phyloP scores from a whole-genome alignment of 306 rosid genomes.

The Vigna hirtella region DNA sequence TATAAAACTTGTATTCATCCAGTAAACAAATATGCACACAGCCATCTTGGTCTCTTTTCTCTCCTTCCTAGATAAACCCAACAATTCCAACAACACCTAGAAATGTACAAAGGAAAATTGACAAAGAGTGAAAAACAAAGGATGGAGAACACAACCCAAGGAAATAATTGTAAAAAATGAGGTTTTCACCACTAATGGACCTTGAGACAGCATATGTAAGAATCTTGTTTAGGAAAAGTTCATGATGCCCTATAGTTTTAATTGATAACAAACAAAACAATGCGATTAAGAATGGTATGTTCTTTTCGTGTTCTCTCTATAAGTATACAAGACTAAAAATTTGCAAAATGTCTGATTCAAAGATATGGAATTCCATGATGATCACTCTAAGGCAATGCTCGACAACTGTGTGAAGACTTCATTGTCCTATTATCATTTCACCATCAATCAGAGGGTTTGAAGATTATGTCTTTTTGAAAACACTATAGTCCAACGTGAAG shows the following conservation, averaged over 20 bases:
- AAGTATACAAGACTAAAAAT: not conserved
- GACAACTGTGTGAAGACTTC: not conserved
- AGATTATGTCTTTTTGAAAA: not conserved
- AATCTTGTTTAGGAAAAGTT: constrained; percentile 6
- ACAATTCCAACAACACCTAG: not conserved
- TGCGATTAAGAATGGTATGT: not conserved
- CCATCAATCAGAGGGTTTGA: not conserved
- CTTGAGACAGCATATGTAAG: not conserved
- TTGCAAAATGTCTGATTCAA: not conserved
- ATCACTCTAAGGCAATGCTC: not conserved
- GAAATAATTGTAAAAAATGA: constrained; percentile 14
- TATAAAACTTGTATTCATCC: not conserved
- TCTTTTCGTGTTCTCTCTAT: not conserved
- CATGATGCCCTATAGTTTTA: not conserved
- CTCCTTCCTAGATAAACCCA: not conserved
- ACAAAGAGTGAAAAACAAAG: constrained; percentile 15
- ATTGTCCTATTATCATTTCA: not conserved
- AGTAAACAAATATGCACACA: not conserved
- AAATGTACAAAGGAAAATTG: constrained; percentile 1
- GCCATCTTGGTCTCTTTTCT: not conserved
- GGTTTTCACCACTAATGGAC: not conserved
- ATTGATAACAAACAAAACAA: not conserved
- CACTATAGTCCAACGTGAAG: not conserved
- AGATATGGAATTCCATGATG: not conserved
- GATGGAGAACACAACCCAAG: constrained; percentile 4